Evolutionary conservation across 1,284 basidiomycete genomes (phyloP).

Genomic region (Ceratobasidium sp.): DNA sequence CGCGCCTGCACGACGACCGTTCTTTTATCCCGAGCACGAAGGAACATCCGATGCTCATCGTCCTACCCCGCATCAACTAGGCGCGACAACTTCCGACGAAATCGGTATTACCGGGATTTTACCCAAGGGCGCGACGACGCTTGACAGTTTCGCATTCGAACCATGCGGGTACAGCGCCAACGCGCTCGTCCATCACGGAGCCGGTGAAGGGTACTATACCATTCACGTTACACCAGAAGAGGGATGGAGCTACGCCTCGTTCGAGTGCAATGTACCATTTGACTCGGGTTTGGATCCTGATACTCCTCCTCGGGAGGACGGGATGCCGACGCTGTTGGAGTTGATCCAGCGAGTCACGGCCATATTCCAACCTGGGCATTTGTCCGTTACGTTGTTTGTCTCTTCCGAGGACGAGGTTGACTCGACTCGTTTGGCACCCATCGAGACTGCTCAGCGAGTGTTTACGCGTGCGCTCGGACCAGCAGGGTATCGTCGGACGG

Average conservation of each 20-base stretch:
- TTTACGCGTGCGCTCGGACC: constrained; percentile 42
- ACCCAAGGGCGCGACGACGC: constrained; percentile 73
- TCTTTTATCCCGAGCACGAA: constrained; percentile 65
- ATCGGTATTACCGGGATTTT: constrained; percentile 89
- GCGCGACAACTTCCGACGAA: constrained; percentile 68
- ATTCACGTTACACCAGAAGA: constrained; percentile 99
- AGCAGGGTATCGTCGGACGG: constrained; percentile 72
- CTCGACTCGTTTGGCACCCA: constrained; percentile 24
- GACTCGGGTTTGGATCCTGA: constrained; percentile 43
- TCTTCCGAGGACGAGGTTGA: constrained; percentile 58
- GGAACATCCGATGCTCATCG: neutral
- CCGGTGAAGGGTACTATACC: constrained; percentile 83
- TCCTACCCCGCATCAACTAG: constrained; percentile 65
- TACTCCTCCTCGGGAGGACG: constrained; percentile 47
- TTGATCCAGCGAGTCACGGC: constrained; percentile 87
- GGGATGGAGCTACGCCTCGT: constrained; percentile 96
- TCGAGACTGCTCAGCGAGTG: constrained; percentile 42
- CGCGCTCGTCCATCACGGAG: constrained; percentile 75
- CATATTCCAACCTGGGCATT: constrained; percentile 90
- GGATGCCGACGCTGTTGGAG: constrained; percentile 75
- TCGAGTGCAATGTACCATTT: constrained; percentile 97
- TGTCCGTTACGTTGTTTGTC: constrained; percentile 92
- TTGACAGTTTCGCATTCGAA: constrained; percentile 93
- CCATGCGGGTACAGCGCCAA: constrained; percentile 99
- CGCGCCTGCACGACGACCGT: constrained; percentile 73